A percentile compares a stretch with the other conserved stretches of the same genome.
Conservation (phyloP, 495 filamentous ascomycete genomes). For the Penicillium egyptiacum region DNA sequence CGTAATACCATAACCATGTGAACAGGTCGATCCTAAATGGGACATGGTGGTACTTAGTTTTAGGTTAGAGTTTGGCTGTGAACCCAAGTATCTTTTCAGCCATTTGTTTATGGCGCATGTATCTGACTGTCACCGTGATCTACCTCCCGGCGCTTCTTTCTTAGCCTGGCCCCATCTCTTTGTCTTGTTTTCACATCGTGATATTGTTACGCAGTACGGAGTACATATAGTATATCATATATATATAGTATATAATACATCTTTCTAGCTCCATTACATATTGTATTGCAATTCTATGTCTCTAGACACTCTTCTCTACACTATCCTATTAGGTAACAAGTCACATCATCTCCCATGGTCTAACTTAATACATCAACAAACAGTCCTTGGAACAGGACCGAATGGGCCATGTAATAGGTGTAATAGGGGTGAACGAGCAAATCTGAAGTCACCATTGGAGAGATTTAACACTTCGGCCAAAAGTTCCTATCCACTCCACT, state of each 20-base stretch:
- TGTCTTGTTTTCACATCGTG: constrained; percentile 1
- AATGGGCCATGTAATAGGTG: constrained; percentile 1
- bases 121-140: constrained; percentile 12
- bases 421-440: constrained; percentile 18
- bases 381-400: neutral
- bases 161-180: constrained; percentile 21
- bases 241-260: neutral
- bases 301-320: neutral
- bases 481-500: constrained; percentile 22
- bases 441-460: constrained; percentile 23
- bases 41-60: neutral
- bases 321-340: neutral
- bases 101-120: constrained; percentile 2
- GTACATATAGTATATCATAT: neutral
- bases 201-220: too few relatives aligned
- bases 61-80: too few relatives aligned
- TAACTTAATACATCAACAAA: neutral
- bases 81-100: constrained; percentile 10
- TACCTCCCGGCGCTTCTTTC: constrained; percentile 26
- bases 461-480: constrained; percentile 15
- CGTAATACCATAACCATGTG: constrained; percentile 14
- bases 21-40: constrained; percentile 9
- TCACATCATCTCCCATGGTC: neutral
- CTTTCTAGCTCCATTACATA: neutral
- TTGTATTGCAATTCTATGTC: neutral